Conservation (phyloP, 257 asterid genomes). For the Solanum paucissectum region DNA sequence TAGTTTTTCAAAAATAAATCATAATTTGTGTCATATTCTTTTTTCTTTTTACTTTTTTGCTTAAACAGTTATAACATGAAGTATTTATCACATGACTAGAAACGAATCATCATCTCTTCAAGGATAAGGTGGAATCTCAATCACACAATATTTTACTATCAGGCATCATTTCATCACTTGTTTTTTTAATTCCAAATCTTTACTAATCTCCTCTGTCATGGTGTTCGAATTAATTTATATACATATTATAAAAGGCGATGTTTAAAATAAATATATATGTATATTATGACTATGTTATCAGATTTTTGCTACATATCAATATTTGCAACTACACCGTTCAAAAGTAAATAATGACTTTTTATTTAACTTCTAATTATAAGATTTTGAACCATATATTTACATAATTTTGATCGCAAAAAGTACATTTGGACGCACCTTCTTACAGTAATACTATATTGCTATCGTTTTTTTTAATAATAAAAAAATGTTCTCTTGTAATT, state of each 20-base stretch:
- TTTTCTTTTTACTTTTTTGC: not conserved
- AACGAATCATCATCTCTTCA: not conserved
- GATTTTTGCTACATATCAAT: not conserved
- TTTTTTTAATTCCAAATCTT: not conserved
- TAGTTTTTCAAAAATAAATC: not conserved
- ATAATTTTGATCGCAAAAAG: too few species aligned
- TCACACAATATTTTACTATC: not conserved
- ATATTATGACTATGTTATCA: too few species aligned
- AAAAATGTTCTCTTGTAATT: too few species aligned
- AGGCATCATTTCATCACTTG: not conserved
- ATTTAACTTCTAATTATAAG: not conserved
- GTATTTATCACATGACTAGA: not conserved
- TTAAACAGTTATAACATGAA: not conserved
- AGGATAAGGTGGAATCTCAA: not conserved
- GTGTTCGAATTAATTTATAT: not conserved
- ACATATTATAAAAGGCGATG: too few species aligned
- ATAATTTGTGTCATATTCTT: not conserved
- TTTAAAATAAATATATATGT: too few species aligned
- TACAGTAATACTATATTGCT: too few species aligned
- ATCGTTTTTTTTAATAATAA: too few species aligned
- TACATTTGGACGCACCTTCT: not conserved
- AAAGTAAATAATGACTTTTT: too few species aligned
- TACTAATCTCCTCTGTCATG: not conserved
- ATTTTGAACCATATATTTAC: not conserved
- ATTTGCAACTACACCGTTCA: not conserved